Evolutionary conservation across 768 basidiomycete species (phyloP), one percentile per base, ranked within the genome.

Genomic region (Tylopilus balloui): DNA sequence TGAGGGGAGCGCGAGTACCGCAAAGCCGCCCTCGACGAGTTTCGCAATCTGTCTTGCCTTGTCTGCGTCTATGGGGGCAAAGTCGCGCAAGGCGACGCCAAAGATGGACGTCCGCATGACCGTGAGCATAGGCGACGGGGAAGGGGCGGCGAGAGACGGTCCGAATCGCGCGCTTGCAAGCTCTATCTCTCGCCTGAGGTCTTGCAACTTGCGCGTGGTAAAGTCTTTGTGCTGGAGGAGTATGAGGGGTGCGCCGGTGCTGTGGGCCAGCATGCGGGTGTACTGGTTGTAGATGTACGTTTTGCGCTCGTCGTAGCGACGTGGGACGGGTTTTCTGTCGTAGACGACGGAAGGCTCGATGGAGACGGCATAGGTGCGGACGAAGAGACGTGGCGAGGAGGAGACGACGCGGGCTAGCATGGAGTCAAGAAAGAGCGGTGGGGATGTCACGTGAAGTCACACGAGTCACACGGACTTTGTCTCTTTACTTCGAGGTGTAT

Each of bases 211-310:
- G 34, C 78, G 73, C 3, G 86, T 81, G 24, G 80, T 73, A 62
- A 94, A 87, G 54, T 88, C 84, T 53, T 78, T 74, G 66, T 92
- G 90, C 44, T 82, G 77, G 51, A 95, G 80, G 69, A 95, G 77
- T 55, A 96, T 72, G 63, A 92, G 71, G 27, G 91, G 84, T 0
- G 80, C 73, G 31, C 73, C 66, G 20, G 68, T 58, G 63, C 78
- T 78, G 45, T 74, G 70, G 49, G 78, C 68, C 60, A 95, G 77
- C 54, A 95, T 79, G 59, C 76, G 77, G 48, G 77, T 73, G 75
- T 92, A 92, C 69, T 86, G 83, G 71, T 81, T 77, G 71, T 84
- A 90, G 65, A 91, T 83, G 68, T 80, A 84, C 2, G 82, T 74
- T 67, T 94, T 96, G 65, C 88, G 86, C 63, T 81, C 79, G 43